These are phyloP conservation scores for Debaryomyces psychrophilus DNA, from an alignment of 1,139 yeast species.

Conservation along the genomic window DNA sequence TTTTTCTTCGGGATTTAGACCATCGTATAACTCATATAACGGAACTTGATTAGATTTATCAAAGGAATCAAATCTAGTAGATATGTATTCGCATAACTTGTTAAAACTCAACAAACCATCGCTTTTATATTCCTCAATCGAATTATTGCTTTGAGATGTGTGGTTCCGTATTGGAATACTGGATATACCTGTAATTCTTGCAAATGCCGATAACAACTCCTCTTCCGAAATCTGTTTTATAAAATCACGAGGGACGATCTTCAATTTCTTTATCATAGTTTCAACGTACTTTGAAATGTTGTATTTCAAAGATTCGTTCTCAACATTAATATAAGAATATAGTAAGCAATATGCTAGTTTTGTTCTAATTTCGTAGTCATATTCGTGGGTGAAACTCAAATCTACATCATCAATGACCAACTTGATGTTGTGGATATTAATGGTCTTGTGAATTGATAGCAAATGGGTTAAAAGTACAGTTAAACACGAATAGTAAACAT, in stretches of 20 bases:
- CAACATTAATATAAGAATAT: constrained; percentile 3
- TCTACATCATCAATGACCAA: constrained; percentile 17
- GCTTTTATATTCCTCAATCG: constrained; percentile 22
- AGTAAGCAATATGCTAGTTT: constrained; percentile 9
- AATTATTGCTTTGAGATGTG: neutral
- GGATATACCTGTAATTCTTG: neutral
- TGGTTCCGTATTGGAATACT: neutral
- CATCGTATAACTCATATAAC: constrained; percentile 24
- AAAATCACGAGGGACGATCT: neutral
- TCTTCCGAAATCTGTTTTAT: neutral
- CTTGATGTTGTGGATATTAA: constrained; percentile 18
- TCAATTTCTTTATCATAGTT: constrained; percentile 1
- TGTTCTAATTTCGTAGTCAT: constrained; percentile 7
- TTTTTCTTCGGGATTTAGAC: constrained; percentile 14
- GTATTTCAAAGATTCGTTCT: constrained; percentile 1
- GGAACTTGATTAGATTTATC: constrained; percentile 12
- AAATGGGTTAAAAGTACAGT: constrained; percentile 15
- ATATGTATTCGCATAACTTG: constrained; percentile 27
- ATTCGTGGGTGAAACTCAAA: constrained; percentile 4
- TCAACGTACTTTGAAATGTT: constrained; percentile 10
- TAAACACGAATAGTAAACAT: constrained; percentile 21
- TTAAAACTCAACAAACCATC: constrained; percentile 25
- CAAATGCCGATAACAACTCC: neutral
- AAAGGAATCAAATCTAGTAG: constrained; percentile 18
- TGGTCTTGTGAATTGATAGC: constrained; percentile 7